Conservation (phyloP, 176 grass and related monocot genomes). For the Hordeum vulgare region DNA sequence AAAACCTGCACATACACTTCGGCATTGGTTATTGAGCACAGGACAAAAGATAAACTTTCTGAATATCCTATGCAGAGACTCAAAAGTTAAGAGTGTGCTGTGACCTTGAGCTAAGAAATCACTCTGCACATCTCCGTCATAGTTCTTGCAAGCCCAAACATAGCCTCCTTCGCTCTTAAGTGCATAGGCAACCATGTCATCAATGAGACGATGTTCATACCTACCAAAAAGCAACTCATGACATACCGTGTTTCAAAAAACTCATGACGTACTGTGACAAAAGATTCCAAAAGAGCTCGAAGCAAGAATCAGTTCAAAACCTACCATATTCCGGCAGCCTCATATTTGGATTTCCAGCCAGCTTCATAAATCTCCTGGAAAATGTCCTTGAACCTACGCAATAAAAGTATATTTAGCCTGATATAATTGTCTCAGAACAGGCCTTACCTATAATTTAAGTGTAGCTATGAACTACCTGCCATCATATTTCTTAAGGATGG, state of each 20-base stretch:
- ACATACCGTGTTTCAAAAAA: not conserved
- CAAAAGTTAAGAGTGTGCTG: not conserved
- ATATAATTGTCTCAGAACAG: not conserved
- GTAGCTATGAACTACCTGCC: constrained; percentile 52
- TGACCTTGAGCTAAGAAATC: constrained; percentile 98
- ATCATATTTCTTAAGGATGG: constrained; percentile 98
- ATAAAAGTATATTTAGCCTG: constrained; percentile 20
- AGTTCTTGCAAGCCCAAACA: constrained; percentile 98
- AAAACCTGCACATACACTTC: constrained; percentile 62
- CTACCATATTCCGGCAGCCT: constrained; percentile 89
- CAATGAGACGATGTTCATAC: constrained; percentile 96
- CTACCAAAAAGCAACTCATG: constrained; percentile 28
- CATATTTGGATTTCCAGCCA: constrained; percentile 85
- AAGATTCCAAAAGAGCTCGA: not conserved
- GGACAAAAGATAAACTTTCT: not conserved
- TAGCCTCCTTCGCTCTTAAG: constrained; percentile 92
- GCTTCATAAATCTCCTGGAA: constrained; percentile 99
- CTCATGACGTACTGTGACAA: not conserved
- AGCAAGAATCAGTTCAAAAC: not conserved
- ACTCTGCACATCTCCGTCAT: constrained; percentile 96
- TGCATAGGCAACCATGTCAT: constrained; percentile 99
- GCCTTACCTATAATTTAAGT: not conserved
- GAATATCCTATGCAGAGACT: constrained; percentile 1
- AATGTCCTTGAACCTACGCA: constrained; percentile 87
- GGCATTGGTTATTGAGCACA: not conserved